Evolutionary conservation across 1,284 basidiomycete species (phyloP).

Genomic region (Rhizopogon parksii): DNA sequence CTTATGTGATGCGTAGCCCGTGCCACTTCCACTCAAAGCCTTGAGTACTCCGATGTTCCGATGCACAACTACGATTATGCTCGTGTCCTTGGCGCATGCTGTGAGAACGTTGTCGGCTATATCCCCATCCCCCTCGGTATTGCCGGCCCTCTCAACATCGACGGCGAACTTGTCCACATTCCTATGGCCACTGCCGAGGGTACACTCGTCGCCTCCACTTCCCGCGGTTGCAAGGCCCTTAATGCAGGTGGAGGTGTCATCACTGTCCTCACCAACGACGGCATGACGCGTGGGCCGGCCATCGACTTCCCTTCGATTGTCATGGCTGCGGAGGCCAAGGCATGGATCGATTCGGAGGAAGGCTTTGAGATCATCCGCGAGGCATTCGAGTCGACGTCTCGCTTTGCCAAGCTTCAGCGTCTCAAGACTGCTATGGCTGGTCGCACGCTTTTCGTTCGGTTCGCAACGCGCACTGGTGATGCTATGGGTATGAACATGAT

Average conservation of each 20-base stretch:
- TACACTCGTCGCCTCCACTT: constrained; percentile 95
- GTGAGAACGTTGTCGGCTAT: constrained; percentile 98
- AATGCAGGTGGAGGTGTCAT: constrained; percentile 94
- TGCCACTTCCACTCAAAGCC: constrained; percentile 76
- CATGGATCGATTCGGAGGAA: constrained; percentile 84
- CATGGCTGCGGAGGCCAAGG: constrained; percentile 77
- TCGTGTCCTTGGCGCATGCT: constrained; percentile 93
- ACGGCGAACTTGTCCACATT: constrained; percentile 81
- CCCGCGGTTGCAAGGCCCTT: constrained; percentile 95
- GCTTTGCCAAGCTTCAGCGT: constrained; percentile 79
- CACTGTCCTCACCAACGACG: constrained; percentile 90
- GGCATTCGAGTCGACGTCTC: constrained; percentile 91
- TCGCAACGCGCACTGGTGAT: constrained; percentile 93
- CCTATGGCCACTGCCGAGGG: constrained; percentile 99
- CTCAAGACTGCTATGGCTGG: constrained; percentile 87
- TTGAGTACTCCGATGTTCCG: constrained; percentile 83
- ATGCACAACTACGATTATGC: constrained; percentile 89
- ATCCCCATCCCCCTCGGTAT: constrained; percentile 96
- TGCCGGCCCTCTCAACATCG: constrained; percentile 91
- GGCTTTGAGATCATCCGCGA: constrained; percentile 75
- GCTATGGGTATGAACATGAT: constrained; percentile 99
- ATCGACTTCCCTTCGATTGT: constrained; percentile 88
- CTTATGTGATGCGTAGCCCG: constrained; percentile 52
- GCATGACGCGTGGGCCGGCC: constrained; percentile 97
- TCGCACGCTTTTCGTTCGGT: constrained; percentile 90